Evolutionary conservation across 495 filamentous ascomycete species (phyloP), one percentile per base, ranked within the genome.

Genomic region (Symbiotaphrina buchneri): DNA sequence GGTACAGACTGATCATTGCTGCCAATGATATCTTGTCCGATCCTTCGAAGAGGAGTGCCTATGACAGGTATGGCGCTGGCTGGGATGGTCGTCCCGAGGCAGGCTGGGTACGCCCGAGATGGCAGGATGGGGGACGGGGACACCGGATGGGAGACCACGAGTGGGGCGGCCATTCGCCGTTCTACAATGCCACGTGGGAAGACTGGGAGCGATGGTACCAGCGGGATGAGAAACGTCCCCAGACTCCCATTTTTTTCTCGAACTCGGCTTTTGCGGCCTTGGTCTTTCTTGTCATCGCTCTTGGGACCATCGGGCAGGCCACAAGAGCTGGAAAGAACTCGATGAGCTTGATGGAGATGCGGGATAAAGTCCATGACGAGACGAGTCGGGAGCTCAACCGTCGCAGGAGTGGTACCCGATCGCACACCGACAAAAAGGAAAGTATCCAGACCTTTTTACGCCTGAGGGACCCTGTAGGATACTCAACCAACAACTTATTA

Each of bases 171-270:
- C 28, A 46, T 35, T 58, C 65, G 13, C 70, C 85, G 15, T 70
- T 66, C 43, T 55, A 59, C 36, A 94, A 94, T 44, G 90, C 81
- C 8, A 97, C 85, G 0, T 97, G 87, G 87, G 87, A 97, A 45
- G 90, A 97, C 46, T 97, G 90, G 87, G 84, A 97, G 53, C 61
- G 60, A 24, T 97, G 78, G 75, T 66, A 80, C 41, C 55, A 66
- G 15, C 56, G 67, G 24, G 57, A 60, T 25, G 38, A 45, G 18
- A 35, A 35, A 10, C 34, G 44, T 22, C 52, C 62, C 25, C 65
- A 72, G 28, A 49, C 65, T 28, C 62, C 74, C n/a, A 45, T 73
- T 22, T 75, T 64, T 42, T 55, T 75, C 36, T 75, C 73, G 21
- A 87, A 92, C 40, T 55, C 62, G 11, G 62, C 62, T n/a, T 94